phyloP scores from a whole-genome alignment of 2,329 filamentous ascomycete genomes.

The Lasiodiplodia citricola region DNA sequence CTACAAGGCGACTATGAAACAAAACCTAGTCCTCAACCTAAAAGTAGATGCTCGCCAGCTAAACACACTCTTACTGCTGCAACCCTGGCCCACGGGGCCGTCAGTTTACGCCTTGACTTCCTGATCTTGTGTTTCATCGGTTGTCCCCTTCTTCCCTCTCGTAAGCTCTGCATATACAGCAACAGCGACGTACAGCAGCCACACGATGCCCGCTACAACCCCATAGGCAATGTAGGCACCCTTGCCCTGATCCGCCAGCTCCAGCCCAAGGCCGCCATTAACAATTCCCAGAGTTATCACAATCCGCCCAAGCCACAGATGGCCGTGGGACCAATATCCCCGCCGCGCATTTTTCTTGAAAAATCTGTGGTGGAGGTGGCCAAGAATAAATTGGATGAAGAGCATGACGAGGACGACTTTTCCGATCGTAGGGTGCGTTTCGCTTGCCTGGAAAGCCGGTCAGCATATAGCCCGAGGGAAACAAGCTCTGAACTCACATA shows the following conservation, averaged over 20 bases:
- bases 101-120: no score
- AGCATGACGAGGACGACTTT: constrained; percentile 56
- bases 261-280: constrained; percentile 60
- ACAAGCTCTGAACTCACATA: no score
- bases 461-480: no score
- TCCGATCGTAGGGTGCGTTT: constrained; percentile 59
- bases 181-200: background rate
- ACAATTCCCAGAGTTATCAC: constrained; percentile 59
- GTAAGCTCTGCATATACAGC: background rate
- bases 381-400: constrained; percentile 61
- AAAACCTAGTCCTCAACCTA: no score
- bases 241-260: background rate
- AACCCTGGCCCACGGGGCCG: no score
- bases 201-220: background rate
- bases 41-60: no score
- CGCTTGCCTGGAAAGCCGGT: background rate
- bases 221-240: background rate
- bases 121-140: no score
- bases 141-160: background rate
- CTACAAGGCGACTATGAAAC: no score
- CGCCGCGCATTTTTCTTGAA: constrained; percentile 55
- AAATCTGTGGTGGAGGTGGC: constrained; percentile 57
- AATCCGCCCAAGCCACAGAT: constrained; percentile 61
- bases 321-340: constrained; percentile 54
- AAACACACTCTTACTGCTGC: no score